Evolutionary conservation across 345 rosid genomes (phyloP), one percentile per base, ranked within the genome.

Genomic region (Eucalyptus guilfoylei): DNA sequence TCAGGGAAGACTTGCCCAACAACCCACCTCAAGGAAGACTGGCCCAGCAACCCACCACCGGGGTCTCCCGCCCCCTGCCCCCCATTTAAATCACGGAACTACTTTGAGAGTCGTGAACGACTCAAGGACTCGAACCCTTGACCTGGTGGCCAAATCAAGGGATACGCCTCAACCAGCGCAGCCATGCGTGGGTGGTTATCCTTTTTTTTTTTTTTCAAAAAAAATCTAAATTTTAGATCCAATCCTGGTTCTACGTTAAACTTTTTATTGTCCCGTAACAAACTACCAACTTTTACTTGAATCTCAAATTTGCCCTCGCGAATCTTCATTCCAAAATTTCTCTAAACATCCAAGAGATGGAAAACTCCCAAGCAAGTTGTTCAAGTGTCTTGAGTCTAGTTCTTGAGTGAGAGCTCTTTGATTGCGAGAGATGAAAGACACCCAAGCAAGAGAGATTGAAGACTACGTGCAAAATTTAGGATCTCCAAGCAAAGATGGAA

Each of bases 21-120:
- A 45, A 45, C 11, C 12, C n/a, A n/a, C n/a, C n/a, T n/a, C n/a
- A n/a, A n/a, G n/a, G n/a, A n/a, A n/a, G n/a, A n/a, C n/a, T n/a
- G n/a, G n/a, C n/a, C n/a, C n/a, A 42, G 6, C 2, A 48, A 48
- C 49, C 14, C 14, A 49, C 17, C 1, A 0, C 3, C 0, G 0
- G 0, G 3, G n/a, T n/a, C n/a, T n/a, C n/a, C n/a, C n/a, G n/a
- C n/a, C n/a, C n/a, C n/a, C n/a, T n/a, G 1, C 7, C 19, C 52
- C 19, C 7, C 12, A 3, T 1, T 49, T 49, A 6, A 49, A 49
- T 49, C 52, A 49, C 7, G 6, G 0, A 49, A 49, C 52, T 49
- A 49, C 19, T 49, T 1, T 6, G 0, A 49, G 19, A 49, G 52
- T 49, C 50, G 0, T 14, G 50, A 49, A 49, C 3, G 2, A 49